Percentiles rank a stretch among this genome's conserved stretches.
Conservation (phyloP, 1,139 yeast genomes). For the Debaryomycetaceae sp. region DNA sequence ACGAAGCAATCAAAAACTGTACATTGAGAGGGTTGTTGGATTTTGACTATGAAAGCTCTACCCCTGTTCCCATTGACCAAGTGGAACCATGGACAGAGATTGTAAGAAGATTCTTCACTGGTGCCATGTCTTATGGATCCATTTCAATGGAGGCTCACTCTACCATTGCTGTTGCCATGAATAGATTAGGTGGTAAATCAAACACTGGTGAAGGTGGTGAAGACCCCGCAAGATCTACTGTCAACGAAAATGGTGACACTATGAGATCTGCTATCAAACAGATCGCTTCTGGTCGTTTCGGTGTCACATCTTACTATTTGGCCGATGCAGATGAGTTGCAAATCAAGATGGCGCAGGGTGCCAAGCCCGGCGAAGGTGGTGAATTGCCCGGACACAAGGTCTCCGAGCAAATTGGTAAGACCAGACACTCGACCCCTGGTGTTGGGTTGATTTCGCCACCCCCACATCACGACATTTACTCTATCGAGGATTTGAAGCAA, state of each 20-base stretch:
- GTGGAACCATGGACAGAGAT: slow-evolving; percentile 99
- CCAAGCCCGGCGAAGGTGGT: slow-evolving; percentile 99
- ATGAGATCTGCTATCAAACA: slow-evolving; percentile 98
- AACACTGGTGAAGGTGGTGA: slow-evolving; percentile 99
- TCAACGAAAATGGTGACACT: slow-evolving; percentile 84
- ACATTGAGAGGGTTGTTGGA: slow-evolving; percentile 91
- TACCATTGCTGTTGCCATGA: slow-evolving; percentile 97
- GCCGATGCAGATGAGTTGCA: slow-evolving; percentile 97
- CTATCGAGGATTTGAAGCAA: slow-evolving; percentile 96
- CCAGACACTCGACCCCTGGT: slow-evolving; percentile 95
- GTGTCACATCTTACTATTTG: slow-evolving; percentile 91
- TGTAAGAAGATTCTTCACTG: slow-evolving; percentile 94
- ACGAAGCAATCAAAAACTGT: slow-evolving; percentile 88
- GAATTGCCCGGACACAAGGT: slow-evolving; percentile 96
- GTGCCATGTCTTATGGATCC: slow-evolving; percentile 99
- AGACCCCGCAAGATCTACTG: slow-evolving; percentile 84
- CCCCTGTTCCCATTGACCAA: slow-evolving; percentile 88
- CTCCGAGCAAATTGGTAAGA: slow-evolving; percentile 80
- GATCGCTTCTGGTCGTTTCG: slow-evolving; percentile 96
- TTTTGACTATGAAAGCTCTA: slow-evolving; percentile 69
- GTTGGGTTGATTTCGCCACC: slow-evolving; percentile 98
- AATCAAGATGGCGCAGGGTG: slow-evolving; percentile 99
- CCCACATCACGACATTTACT: slow-evolving; percentile 97
- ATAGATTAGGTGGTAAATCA: slow-evolving; percentile 93
- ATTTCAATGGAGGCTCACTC: slow-evolving; percentile 98